Evolutionary conservation across 306 rosid species (phyloP).

Genomic region (Lathyrus sativus): DNA sequence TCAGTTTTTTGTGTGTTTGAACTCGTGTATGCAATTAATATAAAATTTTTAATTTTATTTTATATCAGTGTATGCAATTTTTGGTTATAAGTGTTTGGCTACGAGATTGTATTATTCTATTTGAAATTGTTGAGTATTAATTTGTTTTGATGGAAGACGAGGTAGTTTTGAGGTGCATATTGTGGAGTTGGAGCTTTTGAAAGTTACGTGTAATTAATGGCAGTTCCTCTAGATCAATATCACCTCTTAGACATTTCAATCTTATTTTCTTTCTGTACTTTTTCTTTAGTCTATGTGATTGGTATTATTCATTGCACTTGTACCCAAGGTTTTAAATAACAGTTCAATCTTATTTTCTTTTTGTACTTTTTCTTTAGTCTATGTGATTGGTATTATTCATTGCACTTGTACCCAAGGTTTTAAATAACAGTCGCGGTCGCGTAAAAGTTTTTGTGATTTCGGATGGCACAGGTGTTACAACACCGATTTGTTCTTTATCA

Average conservation of each 20-base stretch:
- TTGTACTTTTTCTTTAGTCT: slow-evolving; percentile 13
- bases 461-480: too few species aligned
- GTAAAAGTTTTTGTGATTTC: too few species aligned
- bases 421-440: too few species aligned
- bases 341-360: not conserved
- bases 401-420: not conserved
- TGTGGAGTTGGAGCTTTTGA: not conserved
- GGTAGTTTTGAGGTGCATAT: not conserved
- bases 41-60: not conserved
- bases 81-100: not conserved
- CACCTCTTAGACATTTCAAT: not conserved
- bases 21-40: not conserved
- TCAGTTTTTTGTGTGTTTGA: slow-evolving; percentile 16
- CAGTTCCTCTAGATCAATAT: not conserved
- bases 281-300: slow-evolving; percentile 18
- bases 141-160: not conserved
- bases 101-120: not conserved
- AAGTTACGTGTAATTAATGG: slow-evolving; percentile 4
- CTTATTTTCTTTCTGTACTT: not conserved
- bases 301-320: not conserved
- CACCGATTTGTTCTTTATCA: too few species aligned
- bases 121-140: not conserved
- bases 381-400: not conserved
- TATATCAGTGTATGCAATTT: not conserved
- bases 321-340: not conserved